A percentile compares a stretch with the other conserved stretches of the same genome.
Conservation (phyloP, 164 flowering plant genomes). For the Cinnamomum chago region DNA sequence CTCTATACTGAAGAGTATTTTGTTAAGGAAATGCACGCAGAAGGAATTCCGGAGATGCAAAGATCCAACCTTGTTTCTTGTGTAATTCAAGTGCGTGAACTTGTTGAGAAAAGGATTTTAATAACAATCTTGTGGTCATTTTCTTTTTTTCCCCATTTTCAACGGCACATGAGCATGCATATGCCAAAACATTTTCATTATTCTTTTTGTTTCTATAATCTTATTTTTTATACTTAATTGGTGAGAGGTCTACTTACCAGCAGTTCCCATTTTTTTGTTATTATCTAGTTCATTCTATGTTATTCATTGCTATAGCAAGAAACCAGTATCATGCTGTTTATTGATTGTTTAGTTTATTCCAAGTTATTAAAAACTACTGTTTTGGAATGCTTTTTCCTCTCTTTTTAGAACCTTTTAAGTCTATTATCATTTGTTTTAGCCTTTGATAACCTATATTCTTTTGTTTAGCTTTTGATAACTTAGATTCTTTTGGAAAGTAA, state of each 20-base stretch:
- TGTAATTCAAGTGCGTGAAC: slow-evolving; percentile 69
- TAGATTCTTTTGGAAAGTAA: too few relatives aligned
- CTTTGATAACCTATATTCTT: too few relatives aligned
- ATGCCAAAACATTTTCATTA: background rate
- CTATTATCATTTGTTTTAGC: too few relatives aligned
- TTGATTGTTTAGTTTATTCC: slow-evolving; percentile 2
- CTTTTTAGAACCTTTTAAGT: too few relatives aligned
- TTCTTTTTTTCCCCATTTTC: background rate
- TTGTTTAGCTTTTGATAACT: too few relatives aligned
- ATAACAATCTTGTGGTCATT: background rate
- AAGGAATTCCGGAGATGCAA: slow-evolving; percentile 95
- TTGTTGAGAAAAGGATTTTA: slow-evolving; percentile 1
- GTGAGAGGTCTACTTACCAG: background rate
- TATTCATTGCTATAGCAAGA: background rate
- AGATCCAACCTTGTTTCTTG: slow-evolving; percentile 86
- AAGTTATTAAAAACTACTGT: background rate
- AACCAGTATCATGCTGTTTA: background rate
- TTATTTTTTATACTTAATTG: background rate
- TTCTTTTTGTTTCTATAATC: background rate
- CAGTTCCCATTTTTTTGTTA: background rate
- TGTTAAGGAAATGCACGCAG: slow-evolving; percentile 64
- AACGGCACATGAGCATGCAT: background rate
- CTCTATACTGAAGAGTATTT: slow-evolving; percentile 89
- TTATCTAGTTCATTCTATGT: background rate
- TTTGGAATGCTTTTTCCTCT: too few relatives aligned